These are phyloP conservation scores for Pharus latifolius DNA, from an alignment of 176 grass and related monocot genomes.

Conservation along the genomic window DNA sequence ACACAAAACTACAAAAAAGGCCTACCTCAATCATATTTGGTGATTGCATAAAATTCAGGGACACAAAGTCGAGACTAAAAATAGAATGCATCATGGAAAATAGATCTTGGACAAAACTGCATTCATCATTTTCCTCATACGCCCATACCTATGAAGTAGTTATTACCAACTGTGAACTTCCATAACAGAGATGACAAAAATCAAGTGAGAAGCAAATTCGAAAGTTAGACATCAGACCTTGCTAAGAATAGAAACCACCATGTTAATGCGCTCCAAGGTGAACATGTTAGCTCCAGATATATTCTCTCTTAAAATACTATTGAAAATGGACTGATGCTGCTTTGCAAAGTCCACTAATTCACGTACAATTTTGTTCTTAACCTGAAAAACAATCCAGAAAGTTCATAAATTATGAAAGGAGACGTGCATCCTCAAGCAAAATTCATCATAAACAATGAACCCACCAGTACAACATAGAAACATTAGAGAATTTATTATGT, in stretches of 20 bases:
- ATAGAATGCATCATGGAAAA: constrained; percentile 67
- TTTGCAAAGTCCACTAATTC: constrained; percentile 87
- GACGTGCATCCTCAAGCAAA: background rate
- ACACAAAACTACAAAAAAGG: constrained; percentile 7
- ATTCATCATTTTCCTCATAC: constrained; percentile 86
- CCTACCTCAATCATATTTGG: constrained; percentile 71
- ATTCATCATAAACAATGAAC: constrained; percentile 1
- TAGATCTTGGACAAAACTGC: constrained; percentile 69
- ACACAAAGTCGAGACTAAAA: constrained; percentile 49
- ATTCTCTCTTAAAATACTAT: constrained; percentile 69
- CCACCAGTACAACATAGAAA: background rate
- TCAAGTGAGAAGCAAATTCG: constrained; percentile 14
- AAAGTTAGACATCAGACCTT: constrained; percentile 76
- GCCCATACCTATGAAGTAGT: constrained; percentile 66
- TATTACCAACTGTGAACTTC: background rate
- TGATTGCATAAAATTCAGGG: constrained; percentile 53
- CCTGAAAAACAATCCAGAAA: constrained; percentile 42
- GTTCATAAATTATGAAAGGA: background rate
- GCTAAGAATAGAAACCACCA: constrained; percentile 84
- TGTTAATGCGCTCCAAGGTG: constrained; percentile 56
- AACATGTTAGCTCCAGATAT: constrained; percentile 56
- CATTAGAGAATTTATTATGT: no score
- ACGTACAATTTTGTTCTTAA: constrained; percentile 92
- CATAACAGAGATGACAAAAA: constrained; percentile 7
- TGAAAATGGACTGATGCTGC: constrained; percentile 55